A percentile compares a stretch with the other conserved stretches of the same genome.
Evolutionary conservation across 495 filamentous ascomycete genomes (phyloP).

Genomic region (Lepidopterella palustris): DNA sequence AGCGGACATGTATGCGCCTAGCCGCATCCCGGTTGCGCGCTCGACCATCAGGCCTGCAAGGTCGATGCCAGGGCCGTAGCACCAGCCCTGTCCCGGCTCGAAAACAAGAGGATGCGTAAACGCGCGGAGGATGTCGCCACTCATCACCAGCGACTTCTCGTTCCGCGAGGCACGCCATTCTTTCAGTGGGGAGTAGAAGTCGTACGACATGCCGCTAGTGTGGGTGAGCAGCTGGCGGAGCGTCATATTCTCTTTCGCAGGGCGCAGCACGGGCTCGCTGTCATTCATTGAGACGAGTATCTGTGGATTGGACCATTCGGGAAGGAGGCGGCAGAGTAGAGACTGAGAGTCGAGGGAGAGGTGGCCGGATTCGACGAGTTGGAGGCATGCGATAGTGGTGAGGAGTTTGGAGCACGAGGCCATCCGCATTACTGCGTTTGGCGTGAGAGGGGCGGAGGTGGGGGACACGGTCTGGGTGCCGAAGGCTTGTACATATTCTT

Average conservation of each 20-base stretch:
- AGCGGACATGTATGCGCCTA: conserved; percentile 43
- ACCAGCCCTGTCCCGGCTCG: conserved; percentile 33
- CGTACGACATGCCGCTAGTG: conserved; percentile 14
- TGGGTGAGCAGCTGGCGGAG: conserved; percentile 12
- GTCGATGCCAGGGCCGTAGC: conserved; percentile 30
- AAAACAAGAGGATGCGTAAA: conserved; percentile 29
- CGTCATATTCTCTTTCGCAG: conserved; percentile 21
- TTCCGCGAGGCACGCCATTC: not conserved
- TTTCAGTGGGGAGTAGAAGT: conserved; percentile 3
- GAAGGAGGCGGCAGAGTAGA: conserved; percentile 15
- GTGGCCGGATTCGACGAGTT: conserved; percentile 21
- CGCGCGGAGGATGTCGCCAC: not conserved
- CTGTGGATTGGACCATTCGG: conserved; percentile 26
- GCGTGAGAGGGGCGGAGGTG: too few species aligned
- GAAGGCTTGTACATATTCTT: too few species aligned
- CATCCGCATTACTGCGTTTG: too few species aligned
- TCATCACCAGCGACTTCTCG: not conserved
- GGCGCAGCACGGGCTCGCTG: conserved; percentile 4
- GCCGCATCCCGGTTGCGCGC: conserved; percentile 1
- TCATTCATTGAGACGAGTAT: conserved; percentile 30
- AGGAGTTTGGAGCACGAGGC: conserved; percentile 30
- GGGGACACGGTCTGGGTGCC: too few species aligned
- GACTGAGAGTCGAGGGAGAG: conserved; percentile 14
- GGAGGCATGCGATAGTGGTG: conserved; percentile 22
- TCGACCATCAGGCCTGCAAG: conserved; percentile 26